phyloP scores from a whole-genome alignment of 257 asterid species.

The Capsicum chinense region DNA sequence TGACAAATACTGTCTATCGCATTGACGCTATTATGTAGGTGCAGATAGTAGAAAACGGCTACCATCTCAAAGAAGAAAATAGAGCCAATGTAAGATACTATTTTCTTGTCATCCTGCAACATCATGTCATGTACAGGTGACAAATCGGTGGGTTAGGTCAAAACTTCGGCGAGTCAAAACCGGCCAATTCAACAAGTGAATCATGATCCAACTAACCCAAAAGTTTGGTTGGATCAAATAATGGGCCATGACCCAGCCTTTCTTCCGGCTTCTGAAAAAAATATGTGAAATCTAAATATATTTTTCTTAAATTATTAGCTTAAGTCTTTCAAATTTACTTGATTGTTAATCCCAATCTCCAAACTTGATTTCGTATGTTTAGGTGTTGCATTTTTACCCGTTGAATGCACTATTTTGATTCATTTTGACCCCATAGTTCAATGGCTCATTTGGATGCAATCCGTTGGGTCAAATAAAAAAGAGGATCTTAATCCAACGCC shows the following conservation, averaged over 20 bases:
- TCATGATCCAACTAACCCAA: neutral
- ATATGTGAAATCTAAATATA: neutral
- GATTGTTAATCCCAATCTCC: slow-evolving; percentile 3
- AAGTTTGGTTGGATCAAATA: too few species aligned
- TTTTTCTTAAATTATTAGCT: neutral
- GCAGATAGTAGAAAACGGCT: slow-evolving; percentile 85
- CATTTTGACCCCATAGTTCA: neutral
- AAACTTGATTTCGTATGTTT: neutral
- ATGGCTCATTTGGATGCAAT: neutral
- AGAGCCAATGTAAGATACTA: slow-evolving; percentile 55
- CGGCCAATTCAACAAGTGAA: neutral
- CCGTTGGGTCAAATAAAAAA: neutral
- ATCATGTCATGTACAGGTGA: neutral
- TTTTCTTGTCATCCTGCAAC: slow-evolving; percentile 30
- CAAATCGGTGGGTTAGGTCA: neutral
- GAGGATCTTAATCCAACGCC: neutral
- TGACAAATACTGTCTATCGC: slow-evolving; percentile 30
- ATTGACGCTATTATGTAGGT: slow-evolving; percentile 25
- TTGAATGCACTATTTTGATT: neutral
- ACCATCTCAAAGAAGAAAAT: slow-evolving; percentile 59
- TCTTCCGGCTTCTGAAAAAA: neutral
- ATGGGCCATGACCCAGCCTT: neutral
- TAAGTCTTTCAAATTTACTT: slow-evolving; percentile 1
- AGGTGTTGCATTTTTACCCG: neutral
- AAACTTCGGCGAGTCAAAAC: neutral